Conservation (phyloP, 1,284 basidiomycete species). For the Cutaneotrichosporon cutaneum region DNA sequence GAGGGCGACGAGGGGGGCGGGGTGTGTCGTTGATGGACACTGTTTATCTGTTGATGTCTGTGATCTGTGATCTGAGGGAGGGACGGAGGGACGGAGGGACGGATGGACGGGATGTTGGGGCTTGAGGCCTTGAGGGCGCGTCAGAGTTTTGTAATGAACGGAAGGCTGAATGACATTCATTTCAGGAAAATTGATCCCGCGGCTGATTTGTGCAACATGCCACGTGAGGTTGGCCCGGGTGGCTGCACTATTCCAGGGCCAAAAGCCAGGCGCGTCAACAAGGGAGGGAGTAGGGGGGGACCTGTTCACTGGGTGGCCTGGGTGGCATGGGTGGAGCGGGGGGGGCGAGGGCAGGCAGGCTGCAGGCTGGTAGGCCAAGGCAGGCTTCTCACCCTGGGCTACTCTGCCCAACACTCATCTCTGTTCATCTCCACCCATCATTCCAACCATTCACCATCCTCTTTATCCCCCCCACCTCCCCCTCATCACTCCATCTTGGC, state of each 20-base stretch:
- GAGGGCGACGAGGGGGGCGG: too few species aligned
- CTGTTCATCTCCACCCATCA: slow-evolving; percentile 2
- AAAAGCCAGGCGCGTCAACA: slow-evolving; percentile 13
- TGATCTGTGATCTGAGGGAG: too few species aligned
- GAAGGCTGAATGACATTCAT: not conserved
- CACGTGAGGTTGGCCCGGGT: not conserved
- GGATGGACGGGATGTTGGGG: too few species aligned
- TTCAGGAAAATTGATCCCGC: not conserved
- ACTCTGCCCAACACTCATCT: not conserved
- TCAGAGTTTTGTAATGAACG: not conserved
- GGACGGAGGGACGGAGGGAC: too few species aligned
- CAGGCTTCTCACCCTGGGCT: too few species aligned
- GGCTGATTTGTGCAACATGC: not conserved
- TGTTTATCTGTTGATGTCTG: too few species aligned
- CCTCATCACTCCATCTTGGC: not conserved
- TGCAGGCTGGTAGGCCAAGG: too few species aligned
- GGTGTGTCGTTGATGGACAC: too few species aligned
- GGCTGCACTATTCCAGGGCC: slow-evolving; percentile 4
- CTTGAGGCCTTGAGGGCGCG: too few species aligned
- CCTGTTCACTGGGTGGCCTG: not conserved
- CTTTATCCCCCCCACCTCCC: not conserved
- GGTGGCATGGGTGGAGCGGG: not conserved
- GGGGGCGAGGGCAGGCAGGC: not conserved
- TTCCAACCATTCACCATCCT: not conserved
- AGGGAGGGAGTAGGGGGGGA: not conserved